Percentiles rank a stretch among this genome's conserved stretches.
Conservation (phyloP, 2,329 filamentous ascomycete genomes). For the Cladosporium sp. region DNA sequence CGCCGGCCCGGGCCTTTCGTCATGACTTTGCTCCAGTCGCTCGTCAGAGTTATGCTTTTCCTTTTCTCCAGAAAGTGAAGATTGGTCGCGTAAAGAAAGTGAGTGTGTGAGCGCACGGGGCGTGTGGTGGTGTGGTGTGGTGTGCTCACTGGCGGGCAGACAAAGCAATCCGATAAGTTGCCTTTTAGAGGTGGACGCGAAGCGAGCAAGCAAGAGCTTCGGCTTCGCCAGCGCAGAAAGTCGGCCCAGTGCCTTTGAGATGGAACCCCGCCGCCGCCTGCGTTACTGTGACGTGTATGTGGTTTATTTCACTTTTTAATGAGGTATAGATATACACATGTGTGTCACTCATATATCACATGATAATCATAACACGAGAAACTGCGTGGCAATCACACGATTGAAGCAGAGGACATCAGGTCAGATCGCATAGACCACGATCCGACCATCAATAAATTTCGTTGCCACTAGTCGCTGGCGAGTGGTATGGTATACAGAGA, state of each 20-base stretch:
- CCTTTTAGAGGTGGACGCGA: not conserved
- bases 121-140: not conserved
- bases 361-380: not conserved
- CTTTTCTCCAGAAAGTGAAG: not conserved
- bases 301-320: not conserved
- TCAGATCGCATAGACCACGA: not conserved
- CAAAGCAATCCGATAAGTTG: not conserved
- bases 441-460: not conserved
- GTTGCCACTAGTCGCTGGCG: slow-evolving; percentile 2
- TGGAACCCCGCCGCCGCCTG: not conserved
- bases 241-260: not conserved
- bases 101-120: slow-evolving; percentile 1
- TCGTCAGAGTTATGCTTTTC: not conserved
- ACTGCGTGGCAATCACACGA: not conserved
- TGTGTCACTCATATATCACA: not conserved
- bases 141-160: not conserved
- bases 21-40: not conserved
- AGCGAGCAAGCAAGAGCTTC: not conserved
- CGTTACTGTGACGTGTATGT: not conserved
- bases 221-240: not conserved
- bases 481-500: slow-evolving; percentile 6
- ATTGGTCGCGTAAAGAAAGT: not conserved
- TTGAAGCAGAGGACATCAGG: not conserved
- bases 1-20: not conserved
- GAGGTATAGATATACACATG: not conserved